These are phyloP conservation scores for Stagonosporopsis chrysanthemi DNA, from an alignment of 2,329 filamentous ascomycete species.

Conservation along the genomic window DNA sequence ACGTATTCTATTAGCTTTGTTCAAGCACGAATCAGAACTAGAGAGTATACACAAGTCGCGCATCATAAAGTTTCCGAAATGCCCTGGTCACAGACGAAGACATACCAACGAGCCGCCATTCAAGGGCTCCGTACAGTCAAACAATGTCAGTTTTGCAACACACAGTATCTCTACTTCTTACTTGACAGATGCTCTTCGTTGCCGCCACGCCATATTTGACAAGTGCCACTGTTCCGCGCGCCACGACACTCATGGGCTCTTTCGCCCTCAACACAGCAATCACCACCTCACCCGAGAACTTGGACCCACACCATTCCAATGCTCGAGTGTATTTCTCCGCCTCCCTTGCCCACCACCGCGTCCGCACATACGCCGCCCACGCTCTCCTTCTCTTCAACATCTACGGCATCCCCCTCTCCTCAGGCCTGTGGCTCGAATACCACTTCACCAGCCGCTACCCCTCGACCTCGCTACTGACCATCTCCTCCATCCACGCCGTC, in stretches of 20 bases:
- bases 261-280: neutral
- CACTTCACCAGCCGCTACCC: slow-evolving; percentile 24
- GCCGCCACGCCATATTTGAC: neutral
- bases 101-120: neutral
- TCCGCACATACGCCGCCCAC: slow-evolving; percentile 26
- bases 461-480: slow-evolving; percentile 1
- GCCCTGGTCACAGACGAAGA: neutral
- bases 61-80: neutral
- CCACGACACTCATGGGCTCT: neutral
- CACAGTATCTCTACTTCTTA: neutral
- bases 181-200: neutral
- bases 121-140: neutral
- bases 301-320: neutral
- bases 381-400: slow-evolving; percentile 37
- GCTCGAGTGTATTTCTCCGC: neutral
- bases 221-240: no score
- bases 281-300: neutral
- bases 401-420: slow-evolving; percentile 36
- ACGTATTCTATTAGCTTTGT: neutral
- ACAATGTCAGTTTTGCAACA: neutral
- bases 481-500: slow-evolving; percentile 20
- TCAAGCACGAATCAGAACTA: neutral
- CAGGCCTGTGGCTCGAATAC: slow-evolving; percentile 32
- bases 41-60: neutral
- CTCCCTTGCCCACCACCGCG: neutral